phyloP scores from a whole-genome alignment of 768 basidiomycete species.

The Lactarius tabidus region DNA sequence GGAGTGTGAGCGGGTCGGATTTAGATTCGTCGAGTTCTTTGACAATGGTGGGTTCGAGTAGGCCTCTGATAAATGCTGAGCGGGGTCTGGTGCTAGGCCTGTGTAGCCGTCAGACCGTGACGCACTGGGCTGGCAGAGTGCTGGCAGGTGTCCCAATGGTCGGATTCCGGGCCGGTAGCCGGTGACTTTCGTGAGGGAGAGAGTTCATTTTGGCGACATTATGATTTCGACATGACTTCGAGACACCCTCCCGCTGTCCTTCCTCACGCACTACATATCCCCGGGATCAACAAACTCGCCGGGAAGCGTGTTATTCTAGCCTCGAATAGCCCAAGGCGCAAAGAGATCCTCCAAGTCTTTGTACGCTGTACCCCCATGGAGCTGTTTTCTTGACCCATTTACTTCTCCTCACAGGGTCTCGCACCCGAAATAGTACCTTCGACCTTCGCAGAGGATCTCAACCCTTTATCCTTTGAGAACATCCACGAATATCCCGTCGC shows the following conservation, averaged over 20 bases:
- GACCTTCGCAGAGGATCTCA: slow-evolving; percentile 75
- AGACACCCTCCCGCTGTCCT: slow-evolving; percentile 39
- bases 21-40: not conserved
- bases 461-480: slow-evolving; percentile 61
- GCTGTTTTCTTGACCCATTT: not conserved
- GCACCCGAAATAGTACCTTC: slow-evolving; percentile 70
- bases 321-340: slow-evolving; percentile 80
- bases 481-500: slow-evolving; percentile 71
- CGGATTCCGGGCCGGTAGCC: not conserved
- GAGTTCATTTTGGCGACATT: not conserved
- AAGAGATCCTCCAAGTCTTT: slow-evolving; percentile 73
- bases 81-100: too few relatives aligned
- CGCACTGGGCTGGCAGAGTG: too few relatives aligned
- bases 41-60: not conserved
- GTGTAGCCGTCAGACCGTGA: too few relatives aligned
- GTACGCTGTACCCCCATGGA: slow-evolving; percentile 43
- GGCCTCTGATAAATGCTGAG: too few relatives aligned
- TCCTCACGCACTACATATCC: slow-evolving; percentile 58
- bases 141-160: too few relatives aligned
- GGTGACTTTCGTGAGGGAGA: too few relatives aligned
- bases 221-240: slow-evolving; percentile 21
- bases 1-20: not conserved
- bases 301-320: slow-evolving; percentile 82
- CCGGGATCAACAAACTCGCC: slow-evolving; percentile 59
- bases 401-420: slow-evolving; percentile 44